Percentiles rank a stretch among this genome's conserved stretches.
Conservation (phyloP, 1,284 basidiomycete genomes). For the Boletus hoseneyae region DNA sequence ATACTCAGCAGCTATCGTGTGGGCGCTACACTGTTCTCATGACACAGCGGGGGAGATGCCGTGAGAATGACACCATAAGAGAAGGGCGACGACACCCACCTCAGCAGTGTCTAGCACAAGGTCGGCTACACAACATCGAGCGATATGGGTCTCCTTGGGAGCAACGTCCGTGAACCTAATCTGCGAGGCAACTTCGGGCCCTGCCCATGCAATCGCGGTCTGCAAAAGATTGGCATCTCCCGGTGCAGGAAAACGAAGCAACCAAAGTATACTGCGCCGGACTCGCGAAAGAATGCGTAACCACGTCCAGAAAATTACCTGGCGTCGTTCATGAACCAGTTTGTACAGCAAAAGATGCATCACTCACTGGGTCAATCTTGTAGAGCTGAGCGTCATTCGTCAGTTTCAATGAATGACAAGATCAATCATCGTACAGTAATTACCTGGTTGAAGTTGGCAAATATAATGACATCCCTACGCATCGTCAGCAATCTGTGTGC, state of each 20-base stretch:
- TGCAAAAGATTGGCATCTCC: constrained; percentile 53
- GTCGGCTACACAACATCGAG: constrained; percentile 53
- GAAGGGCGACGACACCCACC: constrained; percentile 29
- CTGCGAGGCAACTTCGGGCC: constrained; percentile 49
- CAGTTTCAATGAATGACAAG: constrained; percentile 13
- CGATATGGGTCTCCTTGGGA: constrained; percentile 51
- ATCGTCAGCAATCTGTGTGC: background rate
- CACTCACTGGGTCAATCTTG: constrained; percentile 51
- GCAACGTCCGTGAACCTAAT: constrained; percentile 59
- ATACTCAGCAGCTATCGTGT: constrained; percentile 59
- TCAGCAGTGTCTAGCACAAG: constrained; percentile 63
- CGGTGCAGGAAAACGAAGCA: constrained; percentile 56
- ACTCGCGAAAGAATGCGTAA: constrained; percentile 50
- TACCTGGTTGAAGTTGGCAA: constrained; percentile 64
- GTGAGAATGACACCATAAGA: background rate
- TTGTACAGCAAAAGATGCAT: background rate
- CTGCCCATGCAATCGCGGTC: constrained; percentile 50
- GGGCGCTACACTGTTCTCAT: constrained; percentile 51
- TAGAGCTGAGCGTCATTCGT: constrained; percentile 39
- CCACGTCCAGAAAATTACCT: constrained; percentile 54
- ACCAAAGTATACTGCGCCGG: constrained; percentile 57
- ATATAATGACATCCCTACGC: constrained; percentile 47
- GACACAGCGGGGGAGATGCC: background rate
- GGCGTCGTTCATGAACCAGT: constrained; percentile 4
- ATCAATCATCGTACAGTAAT: constrained; percentile 12